Evolutionary conservation across 2,329 filamentous ascomycete species (phyloP).

Genomic region (Ampelomyces quisqualis): DNA sequence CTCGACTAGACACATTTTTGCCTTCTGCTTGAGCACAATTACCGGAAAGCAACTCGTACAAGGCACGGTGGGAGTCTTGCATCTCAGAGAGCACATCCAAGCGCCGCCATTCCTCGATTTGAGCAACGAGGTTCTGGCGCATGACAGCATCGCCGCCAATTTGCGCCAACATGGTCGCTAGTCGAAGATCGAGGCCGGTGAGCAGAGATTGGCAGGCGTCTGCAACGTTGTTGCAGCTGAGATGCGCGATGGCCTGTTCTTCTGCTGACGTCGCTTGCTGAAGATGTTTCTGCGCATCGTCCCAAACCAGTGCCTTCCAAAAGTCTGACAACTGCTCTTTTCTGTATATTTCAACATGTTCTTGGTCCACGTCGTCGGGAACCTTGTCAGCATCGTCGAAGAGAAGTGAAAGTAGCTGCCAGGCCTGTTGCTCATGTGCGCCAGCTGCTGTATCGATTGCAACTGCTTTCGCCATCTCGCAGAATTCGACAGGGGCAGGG

Average conservation of each 20-base stretch:
- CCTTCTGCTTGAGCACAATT: slow-evolving; percentile 84
- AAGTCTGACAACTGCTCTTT: slow-evolving; percentile 67
- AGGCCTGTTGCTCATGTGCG: slow-evolving; percentile 70
- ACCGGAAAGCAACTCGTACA: slow-evolving; percentile 87
- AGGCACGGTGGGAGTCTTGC: slow-evolving; percentile 74
- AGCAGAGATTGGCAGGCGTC: slow-evolving; percentile 82
- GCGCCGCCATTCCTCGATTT: slow-evolving; percentile 81
- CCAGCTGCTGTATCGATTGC: slow-evolving; percentile 42
- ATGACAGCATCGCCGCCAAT: slow-evolving; percentile 72
- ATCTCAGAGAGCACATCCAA: slow-evolving; percentile 86
- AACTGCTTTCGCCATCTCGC: slow-evolving; percentile 50
- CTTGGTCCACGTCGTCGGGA: slow-evolving; percentile 45
- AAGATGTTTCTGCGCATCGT: slow-evolving; percentile 48
- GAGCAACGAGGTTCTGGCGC: slow-evolving; percentile 72
- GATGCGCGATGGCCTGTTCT: slow-evolving; percentile 77
- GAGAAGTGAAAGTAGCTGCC: slow-evolving; percentile 82
- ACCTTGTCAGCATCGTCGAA: slow-evolving; percentile 63
- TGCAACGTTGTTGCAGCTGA: slow-evolving; percentile 75
- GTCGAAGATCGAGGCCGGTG: slow-evolving; percentile 73
- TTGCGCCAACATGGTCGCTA: slow-evolving; percentile 81
- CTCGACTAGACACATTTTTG: slow-evolving; percentile 67
- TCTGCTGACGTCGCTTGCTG: slow-evolving; percentile 65
- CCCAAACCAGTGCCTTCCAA: slow-evolving; percentile 55
- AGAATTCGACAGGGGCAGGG: slow-evolving; percentile 55
- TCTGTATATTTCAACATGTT: slow-evolving; percentile 44